Evolutionary conservation across 2,329 filamentous ascomycete species (phyloP).

Genomic region (Aspergillus novofumigatus): DNA sequence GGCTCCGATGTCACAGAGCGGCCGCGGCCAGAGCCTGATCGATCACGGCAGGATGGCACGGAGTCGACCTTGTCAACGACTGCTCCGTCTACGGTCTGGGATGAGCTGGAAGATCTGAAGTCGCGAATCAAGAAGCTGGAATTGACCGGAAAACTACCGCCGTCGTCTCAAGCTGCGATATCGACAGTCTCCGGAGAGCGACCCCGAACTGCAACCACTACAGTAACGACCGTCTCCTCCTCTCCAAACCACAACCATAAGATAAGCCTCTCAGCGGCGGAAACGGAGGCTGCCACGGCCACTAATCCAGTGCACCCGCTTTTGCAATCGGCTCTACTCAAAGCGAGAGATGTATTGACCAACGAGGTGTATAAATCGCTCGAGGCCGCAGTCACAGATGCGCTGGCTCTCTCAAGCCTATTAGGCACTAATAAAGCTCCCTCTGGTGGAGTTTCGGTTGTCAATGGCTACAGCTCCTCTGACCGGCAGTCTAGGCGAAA

Average conservation of each 20-base stretch:
- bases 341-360: constrained; percentile 67
- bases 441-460: constrained; percentile 35
- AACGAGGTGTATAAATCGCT: constrained; percentile 72
- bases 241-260: constrained; percentile 72
- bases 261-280: constrained; percentile 37
- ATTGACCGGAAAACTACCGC: constrained; percentile 78
- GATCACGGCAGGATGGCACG: constrained; percentile 57
- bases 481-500: constrained; percentile 87
- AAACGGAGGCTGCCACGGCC: constrained; percentile 35
- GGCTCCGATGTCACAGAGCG: constrained; percentile 33
- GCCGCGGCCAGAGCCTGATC: constrained; percentile 30
- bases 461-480: constrained; percentile 44
- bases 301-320: constrained; percentile 66
- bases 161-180: constrained; percentile 76
- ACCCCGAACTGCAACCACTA: constrained; percentile 85
- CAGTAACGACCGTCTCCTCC: constrained; percentile 81
- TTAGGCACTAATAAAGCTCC: constrained; percentile 68
- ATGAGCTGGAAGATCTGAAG: constrained; percentile 93
- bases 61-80: constrained; percentile 86
- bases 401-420: constrained; percentile 71
- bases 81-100: constrained; percentile 92
- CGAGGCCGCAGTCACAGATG: constrained; percentile 77
- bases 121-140: constrained; percentile 88
- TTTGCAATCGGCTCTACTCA: constrained; percentile 73
- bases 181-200: constrained; percentile 72